Evolutionary conservation across 352 stramenopile genomes (phyloP).

Genomic region (Salisapilia sapeloensis): DNA sequence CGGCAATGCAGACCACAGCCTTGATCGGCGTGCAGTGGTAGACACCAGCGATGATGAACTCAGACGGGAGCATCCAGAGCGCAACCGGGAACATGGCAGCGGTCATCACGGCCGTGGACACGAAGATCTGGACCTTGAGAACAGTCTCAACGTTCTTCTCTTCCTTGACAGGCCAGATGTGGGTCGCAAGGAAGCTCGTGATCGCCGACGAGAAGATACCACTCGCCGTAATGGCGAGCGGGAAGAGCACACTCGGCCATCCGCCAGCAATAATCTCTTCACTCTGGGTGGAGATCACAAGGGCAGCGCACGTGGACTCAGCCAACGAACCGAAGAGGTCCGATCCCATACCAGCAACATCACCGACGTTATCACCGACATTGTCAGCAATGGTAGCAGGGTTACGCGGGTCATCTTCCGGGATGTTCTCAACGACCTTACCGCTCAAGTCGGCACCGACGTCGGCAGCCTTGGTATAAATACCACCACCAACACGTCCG

Average conservation of each 20-base stretch:
- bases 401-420: constrained; percentile 98
- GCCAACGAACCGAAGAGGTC: constrained; percentile 99
- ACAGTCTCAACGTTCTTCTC: constrained; percentile 94
- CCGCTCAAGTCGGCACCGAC: constrained; percentile 98
- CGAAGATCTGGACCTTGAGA: constrained; percentile 97
- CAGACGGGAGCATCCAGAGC: constrained; percentile 82
- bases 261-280: constrained; percentile 79
- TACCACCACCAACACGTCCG: constrained; percentile 97
- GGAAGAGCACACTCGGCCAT: constrained; percentile 94
- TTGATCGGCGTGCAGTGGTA: constrained; percentile 71
- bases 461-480: constrained; percentile 99
- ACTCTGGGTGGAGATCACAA: constrained; percentile 93
- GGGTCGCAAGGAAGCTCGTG: constrained; percentile 95
- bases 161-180: constrained; percentile 89
- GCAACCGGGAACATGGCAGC: constrained; percentile 82
- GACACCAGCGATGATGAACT: constrained; percentile 73
- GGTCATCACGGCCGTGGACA: constrained; percentile 94
- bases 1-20: constrained; percentile 87
- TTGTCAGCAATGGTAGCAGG: constrained; percentile 99
- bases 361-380: constrained; percentile 99
- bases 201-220: constrained; percentile 95
- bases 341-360: constrained; percentile 98
- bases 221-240: constrained; percentile 90
- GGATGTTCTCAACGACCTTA: constrained; percentile 98
- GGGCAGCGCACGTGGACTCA: constrained; percentile 95